Conservation (phyloP, 192 early-diverging fungal genomes). For the Umbelopsis vinacea region DNA sequence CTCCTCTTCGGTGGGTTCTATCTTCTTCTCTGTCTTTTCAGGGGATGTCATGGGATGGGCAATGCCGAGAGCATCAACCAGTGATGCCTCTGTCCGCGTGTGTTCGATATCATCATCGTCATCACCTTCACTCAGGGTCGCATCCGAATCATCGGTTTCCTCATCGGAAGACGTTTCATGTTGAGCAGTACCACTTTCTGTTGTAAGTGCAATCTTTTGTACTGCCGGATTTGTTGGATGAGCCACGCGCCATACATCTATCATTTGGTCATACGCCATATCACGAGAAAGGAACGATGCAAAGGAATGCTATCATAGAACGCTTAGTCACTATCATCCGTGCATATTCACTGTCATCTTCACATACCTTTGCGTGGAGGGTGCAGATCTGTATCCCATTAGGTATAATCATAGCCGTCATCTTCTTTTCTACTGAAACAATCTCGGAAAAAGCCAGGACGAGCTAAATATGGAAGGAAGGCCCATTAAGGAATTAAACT, state of each 20-base stretch:
- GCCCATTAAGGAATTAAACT: neutral
- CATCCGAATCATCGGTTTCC: slow-evolving; percentile 5
- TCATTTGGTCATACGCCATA: slow-evolving; percentile 71
- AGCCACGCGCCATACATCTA: slow-evolving; percentile 61
- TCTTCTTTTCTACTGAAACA: slow-evolving; percentile 79
- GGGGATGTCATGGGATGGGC: neutral
- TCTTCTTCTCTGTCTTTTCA: slow-evolving; percentile 3
- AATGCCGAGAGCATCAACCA: slow-evolving; percentile 9
- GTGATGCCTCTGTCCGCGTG: neutral
- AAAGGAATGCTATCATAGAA: slow-evolving; percentile 70
- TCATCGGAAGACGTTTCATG: neutral
- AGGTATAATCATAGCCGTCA: slow-evolving; percentile 85
- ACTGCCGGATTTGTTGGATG: slow-evolving; percentile 7
- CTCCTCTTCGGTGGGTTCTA: slow-evolving; percentile 8
- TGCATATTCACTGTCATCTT: neutral
- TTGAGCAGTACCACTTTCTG: neutral
- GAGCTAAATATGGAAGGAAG: slow-evolving; percentile 41
- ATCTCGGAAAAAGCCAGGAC: slow-evolving; percentile 79
- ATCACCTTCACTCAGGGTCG: slow-evolving; percentile 6
- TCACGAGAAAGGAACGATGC: slow-evolving; percentile 89
- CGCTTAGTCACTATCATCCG: neutral
- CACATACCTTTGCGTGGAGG: slow-evolving; percentile 53
- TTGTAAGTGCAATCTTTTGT: neutral
- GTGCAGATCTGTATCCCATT: slow-evolving; percentile 87
- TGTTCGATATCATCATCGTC: slow-evolving; percentile 15